These are phyloP conservation scores for Candida michaelii DNA, from an alignment of 805 yeast genomes.

Conservation along the genomic window DNA sequence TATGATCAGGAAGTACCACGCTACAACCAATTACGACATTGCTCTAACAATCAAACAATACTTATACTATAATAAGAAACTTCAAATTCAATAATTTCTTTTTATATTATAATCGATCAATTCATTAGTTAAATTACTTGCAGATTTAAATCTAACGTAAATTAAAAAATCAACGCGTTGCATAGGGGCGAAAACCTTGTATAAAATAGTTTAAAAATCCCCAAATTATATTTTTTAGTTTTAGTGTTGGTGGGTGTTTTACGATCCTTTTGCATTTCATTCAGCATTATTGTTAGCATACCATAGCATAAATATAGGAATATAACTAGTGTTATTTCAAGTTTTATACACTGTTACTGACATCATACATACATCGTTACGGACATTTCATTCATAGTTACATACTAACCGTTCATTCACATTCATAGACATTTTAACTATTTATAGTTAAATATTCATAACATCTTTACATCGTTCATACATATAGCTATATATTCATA, in stretches of 20 bases:
- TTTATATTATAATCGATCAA: not conserved
- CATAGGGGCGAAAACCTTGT: conserved; percentile 6
- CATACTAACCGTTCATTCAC: too few relatives aligned
- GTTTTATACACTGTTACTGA: too few relatives aligned
- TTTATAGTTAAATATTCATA: too few relatives aligned
- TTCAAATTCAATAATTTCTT: not conserved
- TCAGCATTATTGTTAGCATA: too few relatives aligned
- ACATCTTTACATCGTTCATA: too few relatives aligned
- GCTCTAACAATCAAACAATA: not conserved
- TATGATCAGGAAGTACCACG: conserved; percentile 2
- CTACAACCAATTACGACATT: conserved; percentile 3
- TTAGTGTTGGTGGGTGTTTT: not conserved
- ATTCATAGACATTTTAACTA: too few relatives aligned
- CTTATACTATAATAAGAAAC: not conserved
- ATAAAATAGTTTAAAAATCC: conserved; percentile 4
- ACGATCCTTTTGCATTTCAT: too few relatives aligned
- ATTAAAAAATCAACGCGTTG: conserved; percentile 4
- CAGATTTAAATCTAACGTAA: not conserved
- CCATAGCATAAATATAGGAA: too few relatives aligned
- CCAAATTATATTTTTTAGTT: not conserved
- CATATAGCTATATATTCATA: too few relatives aligned
- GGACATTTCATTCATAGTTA: too few relatives aligned
- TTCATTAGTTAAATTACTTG: conserved; percentile 2
- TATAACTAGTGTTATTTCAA: too few relatives aligned
- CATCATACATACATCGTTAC: too few relatives aligned